phyloP scores from a whole-genome alignment of 2,329 filamentous ascomycete species.

The Claviceps spartinae region DNA sequence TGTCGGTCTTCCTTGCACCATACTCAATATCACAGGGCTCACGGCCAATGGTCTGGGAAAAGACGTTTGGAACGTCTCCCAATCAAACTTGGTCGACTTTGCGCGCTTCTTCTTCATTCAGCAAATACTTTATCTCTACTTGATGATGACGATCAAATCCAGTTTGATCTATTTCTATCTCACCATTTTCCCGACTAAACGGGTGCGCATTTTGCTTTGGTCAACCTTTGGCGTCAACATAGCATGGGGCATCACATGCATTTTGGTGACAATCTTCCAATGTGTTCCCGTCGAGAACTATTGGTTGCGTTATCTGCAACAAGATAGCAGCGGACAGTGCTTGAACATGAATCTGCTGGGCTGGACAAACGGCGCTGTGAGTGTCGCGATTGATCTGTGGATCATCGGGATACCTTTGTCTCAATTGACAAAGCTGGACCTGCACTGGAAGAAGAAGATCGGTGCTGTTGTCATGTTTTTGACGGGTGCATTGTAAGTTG shows the following conservation, averaged over 20 bases:
- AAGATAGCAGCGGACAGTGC: background rate
- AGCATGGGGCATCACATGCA: slow-evolving; percentile 1
- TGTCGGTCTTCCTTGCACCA: slow-evolving; percentile 11
- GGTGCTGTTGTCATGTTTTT: slow-evolving; percentile 5
- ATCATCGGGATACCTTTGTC: slow-evolving; percentile 6
- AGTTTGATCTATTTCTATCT: slow-evolving; percentile 5
- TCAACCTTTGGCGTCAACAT: background rate
- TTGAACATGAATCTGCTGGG: slow-evolving; percentile 3
- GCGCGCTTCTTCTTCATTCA: slow-evolving; percentile 4
- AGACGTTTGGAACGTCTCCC: slow-evolving; percentile 20
- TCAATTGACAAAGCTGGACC: slow-evolving; percentile 3
- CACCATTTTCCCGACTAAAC: slow-evolving; percentile 3
- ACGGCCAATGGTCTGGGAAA: slow-evolving; percentile 17
- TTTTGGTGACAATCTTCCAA: background rate
- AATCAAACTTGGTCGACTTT: slow-evolving; percentile 2
- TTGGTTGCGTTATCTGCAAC: slow-evolving; percentile 3
- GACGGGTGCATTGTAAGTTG: slow-evolving; percentile 5
- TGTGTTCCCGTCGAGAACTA: slow-evolving; percentile 2
- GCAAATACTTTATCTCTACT: slow-evolving; percentile 5
- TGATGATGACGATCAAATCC: slow-evolving; percentile 3
- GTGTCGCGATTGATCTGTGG: slow-evolving; percentile 5
- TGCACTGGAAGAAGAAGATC: slow-evolving; percentile 6
- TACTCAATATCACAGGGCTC: slow-evolving; percentile 14
- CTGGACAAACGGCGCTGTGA: slow-evolving; percentile 3
- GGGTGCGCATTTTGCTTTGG: slow-evolving; percentile 1